Evolutionary conservation across 176 grass and related monocot genomes (phyloP).

Genomic region (Stipa capillata): DNA sequence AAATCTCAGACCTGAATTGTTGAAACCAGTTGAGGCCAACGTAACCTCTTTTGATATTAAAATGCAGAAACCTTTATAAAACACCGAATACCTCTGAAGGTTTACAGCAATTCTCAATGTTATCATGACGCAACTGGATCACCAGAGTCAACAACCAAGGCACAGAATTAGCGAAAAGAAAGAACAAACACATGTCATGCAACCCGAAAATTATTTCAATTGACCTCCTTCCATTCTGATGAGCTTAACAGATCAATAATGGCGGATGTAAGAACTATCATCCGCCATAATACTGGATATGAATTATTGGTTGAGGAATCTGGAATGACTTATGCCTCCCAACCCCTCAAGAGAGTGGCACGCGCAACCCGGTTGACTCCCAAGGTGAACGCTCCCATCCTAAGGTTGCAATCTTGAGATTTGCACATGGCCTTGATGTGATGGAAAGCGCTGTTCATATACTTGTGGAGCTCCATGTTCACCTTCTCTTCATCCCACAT

Average conservation of each 20-base stretch:
- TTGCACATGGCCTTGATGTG: conserved; percentile 92
- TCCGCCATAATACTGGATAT: conserved; percentile 2
- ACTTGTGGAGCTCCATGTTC: conserved; percentile 92
- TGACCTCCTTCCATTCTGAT: conserved; percentile 9
- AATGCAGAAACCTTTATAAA: not conserved
- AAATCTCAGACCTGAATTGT: not conserved
- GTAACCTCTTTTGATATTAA: not conserved
- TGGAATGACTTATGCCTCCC: conserved; percentile 52
- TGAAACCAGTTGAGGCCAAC: not conserved
- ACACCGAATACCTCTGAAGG: not conserved
- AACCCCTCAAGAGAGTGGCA: conserved; percentile 85
- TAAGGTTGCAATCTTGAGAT: conserved; percentile 69
- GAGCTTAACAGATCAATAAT: conserved; percentile 1
- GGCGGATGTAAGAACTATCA: not conserved
- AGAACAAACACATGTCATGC: not conserved
- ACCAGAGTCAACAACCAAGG: not conserved
- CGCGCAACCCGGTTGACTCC: conserved; percentile 92
- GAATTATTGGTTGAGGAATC: not conserved
- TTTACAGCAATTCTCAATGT: not conserved
- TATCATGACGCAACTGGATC: not conserved
- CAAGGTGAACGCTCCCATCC: conserved; percentile 95
- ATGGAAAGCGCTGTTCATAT: conserved; percentile 72
- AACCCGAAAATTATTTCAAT: conserved; percentile 15
- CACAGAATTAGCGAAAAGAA: not conserved
- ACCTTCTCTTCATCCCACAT: conserved; percentile 99